phyloP scores from a whole-genome alignment of 768 basidiomycete species.

The Macrolepiota fuliginosa region DNA sequence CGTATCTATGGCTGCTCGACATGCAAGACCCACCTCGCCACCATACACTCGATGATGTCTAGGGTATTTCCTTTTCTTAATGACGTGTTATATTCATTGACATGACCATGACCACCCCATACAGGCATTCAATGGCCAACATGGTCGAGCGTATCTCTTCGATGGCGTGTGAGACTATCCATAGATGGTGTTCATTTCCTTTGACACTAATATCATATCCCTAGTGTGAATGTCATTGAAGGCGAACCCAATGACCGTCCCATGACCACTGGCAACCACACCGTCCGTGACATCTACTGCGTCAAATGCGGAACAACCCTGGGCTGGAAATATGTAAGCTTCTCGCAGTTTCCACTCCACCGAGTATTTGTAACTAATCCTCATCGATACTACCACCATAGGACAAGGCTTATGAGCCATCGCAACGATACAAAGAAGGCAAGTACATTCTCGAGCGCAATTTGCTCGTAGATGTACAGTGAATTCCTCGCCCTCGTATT shows the following conservation, averaged over 20 bases:
- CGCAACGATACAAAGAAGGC: slow-evolving; percentile 98
- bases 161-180: slow-evolving; percentile 75
- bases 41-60: slow-evolving; percentile 88
- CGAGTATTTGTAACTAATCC: slow-evolving; percentile 4
- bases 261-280: slow-evolving; percentile 97
- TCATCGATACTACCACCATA: slow-evolving; percentile 29
- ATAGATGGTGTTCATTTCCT: not conserved
- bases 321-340: slow-evolving; percentile 97
- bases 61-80: slow-evolving; percentile 42
- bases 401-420: slow-evolving; percentile 88
- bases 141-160: slow-evolving; percentile 93
- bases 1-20: slow-evolving; percentile 86
- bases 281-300: slow-evolving; percentile 94
- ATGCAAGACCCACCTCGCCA: slow-evolving; percentile 90
- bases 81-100: slow-evolving; percentile 12
- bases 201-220: slow-evolving; percentile 15
- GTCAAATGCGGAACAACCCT: slow-evolving; percentile 82
- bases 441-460: slow-evolving; percentile 97
- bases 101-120: slow-evolving; percentile 7
- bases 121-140: slow-evolving; percentile 96
- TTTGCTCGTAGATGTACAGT: slow-evolving; percentile 85
- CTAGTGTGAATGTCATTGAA: slow-evolving; percentile 87
- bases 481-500: slow-evolving; percentile 17
- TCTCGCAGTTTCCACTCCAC: not conserved
- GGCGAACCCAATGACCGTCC: slow-evolving; percentile 88